phyloP scores from a whole-genome alignment of 495 filamentous ascomycete species.

The Lasiosphaeria hispida region DNA sequence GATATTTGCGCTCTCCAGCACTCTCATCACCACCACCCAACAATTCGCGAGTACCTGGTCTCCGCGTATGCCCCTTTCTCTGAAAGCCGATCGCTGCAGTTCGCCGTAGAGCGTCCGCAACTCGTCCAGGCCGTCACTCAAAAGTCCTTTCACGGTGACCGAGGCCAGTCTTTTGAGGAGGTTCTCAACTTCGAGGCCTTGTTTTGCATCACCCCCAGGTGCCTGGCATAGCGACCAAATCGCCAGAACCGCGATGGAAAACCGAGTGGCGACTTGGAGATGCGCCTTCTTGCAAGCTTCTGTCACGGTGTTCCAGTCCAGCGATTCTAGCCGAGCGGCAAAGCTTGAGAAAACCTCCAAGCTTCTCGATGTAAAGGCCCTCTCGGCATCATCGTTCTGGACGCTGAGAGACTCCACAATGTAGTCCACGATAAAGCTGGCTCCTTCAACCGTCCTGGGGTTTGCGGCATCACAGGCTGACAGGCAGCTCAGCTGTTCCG shows the following conservation, averaged over 20 bases:
- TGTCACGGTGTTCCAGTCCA: conserved; percentile 11
- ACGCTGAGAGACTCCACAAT: conserved; percentile 39
- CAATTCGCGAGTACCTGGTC: conserved; percentile 57
- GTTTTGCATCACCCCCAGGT: conserved; percentile 24
- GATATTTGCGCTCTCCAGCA: conserved; percentile 49
- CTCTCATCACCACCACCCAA: conserved; percentile 64
- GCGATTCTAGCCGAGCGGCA: conserved; percentile 32
- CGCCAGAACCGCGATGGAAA: conserved; percentile 22
- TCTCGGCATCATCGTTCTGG: conserved; percentile 24
- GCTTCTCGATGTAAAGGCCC: conserved; percentile 44
- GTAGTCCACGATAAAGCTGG: conserved; percentile 43
- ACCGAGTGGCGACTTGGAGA: conserved; percentile 18
- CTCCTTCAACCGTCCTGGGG: conserved; percentile 25
- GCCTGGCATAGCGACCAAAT: conserved; percentile 32
- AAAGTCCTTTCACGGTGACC: conserved; percentile 41
- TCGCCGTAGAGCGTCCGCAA: conserved; percentile 63
- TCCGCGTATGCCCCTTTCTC: conserved; percentile 66
- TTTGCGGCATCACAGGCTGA: neutral
- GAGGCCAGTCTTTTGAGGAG: conserved; percentile 38
- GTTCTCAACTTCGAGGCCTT: conserved; percentile 41
- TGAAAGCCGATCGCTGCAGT: conserved; percentile 49
- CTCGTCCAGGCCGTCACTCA: conserved; percentile 46
- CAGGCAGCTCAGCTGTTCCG: conserved; percentile 37
- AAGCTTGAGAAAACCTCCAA: conserved; percentile 44
- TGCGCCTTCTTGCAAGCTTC: conserved; percentile 9